phyloP scores from a whole-genome alignment of 2,329 filamentous ascomycete genomes.

The Trichoderma atroviride region DNA sequence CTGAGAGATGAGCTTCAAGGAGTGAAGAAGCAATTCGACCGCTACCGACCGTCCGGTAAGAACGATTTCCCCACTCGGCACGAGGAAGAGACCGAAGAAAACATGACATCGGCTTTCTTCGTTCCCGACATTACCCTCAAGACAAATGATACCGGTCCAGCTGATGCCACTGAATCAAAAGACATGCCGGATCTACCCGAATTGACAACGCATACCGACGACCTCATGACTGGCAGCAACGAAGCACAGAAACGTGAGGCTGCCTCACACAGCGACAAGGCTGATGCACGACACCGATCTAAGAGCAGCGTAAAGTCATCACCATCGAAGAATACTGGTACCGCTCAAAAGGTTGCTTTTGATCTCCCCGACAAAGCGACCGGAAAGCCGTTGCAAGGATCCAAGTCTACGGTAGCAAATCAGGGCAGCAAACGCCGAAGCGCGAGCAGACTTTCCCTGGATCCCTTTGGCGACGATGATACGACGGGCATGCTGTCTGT shows the following conservation, averaged over 20 bases:
- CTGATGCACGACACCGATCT: conserved; percentile 31
- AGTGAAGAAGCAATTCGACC: conserved; percentile 49
- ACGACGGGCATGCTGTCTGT: conserved; percentile 41
- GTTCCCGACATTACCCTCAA: conserved; percentile 61
- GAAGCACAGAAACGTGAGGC: conserved; percentile 38
- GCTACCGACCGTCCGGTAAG: conserved; percentile 44
- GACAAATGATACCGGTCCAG: conserved; percentile 40
- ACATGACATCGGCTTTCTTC: conserved; percentile 63
- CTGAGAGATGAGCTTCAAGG: conserved; percentile 52
- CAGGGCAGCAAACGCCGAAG: conserved; percentile 48
- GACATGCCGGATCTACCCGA: conserved; percentile 38
- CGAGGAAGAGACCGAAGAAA: conserved; percentile 49
- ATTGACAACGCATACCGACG: conserved; percentile 40
- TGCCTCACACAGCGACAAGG: conserved; percentile 36
- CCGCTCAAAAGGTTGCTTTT: conserved; percentile 46
- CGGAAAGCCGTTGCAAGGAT: conserved; percentile 32
- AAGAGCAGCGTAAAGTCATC: conserved; percentile 35
- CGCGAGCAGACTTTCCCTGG: conserved; percentile 30
- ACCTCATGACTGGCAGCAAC: conserved; percentile 35
- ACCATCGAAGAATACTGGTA: conserved; percentile 32
- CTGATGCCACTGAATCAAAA: conserved; percentile 40
- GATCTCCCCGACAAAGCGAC: conserved; percentile 44
- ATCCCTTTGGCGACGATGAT: conserved; percentile 41
- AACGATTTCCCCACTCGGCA: conserved; percentile 41
- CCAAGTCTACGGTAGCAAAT: conserved; percentile 42